Base-by-base conservation (phyloP, 2,329 filamentous ascomycete species). In the Lomentospora prolificans region DNA sequence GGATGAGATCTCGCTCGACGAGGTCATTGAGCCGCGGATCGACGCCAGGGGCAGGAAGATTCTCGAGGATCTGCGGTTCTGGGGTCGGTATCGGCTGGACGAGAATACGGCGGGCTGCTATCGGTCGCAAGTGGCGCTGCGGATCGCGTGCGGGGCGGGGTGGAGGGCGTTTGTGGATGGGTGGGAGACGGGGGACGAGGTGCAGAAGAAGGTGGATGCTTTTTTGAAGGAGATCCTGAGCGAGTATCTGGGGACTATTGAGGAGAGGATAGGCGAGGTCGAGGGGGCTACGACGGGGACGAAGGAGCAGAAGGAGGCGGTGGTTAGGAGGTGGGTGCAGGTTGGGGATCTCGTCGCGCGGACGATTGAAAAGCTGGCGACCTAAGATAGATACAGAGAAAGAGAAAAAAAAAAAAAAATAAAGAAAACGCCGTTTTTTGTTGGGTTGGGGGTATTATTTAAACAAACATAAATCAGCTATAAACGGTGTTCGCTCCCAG, bases 61-160 rank as follows among this genome's bases (percentile, higher is more conserved):
- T 33, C 68, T 83, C 14, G 68, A 77, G 46, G 72, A 73, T 1
- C 64, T 58, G 0, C 74, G 74, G 1, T 82, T 80, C 61, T 66
- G 77, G 59, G 78, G 73, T 0, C 70, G 70, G 3, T 83, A 80
- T 60, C 69, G 75, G 55, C 66, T 82, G 4, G 80, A 82, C 60
- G 61, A 65, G 3, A 67, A 74, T 8, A 72, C 66, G 4, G 73
- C 76, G 10, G 59, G 59, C 9, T 84, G 80, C 63, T 76, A 82
- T 62, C 68, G 79, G 14, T 81, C 80, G 1, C 74, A 82, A 62
- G 76, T 80, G 9, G 80, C 77, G 4, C 60, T 81, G 50, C 64
- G 79, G 50, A 56, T 64, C 51, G 58, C 72, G 61, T 64, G 70
- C 59, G 53, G 74, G 57, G 57, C 67, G 1, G 53, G 66, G 1